Percentiles rank a stretch among this genome's conserved stretches.
phyloP scores from a whole-genome alignment of 192 early-diverging fungal genomes.

The Spizellomyces punctatus region DNA sequence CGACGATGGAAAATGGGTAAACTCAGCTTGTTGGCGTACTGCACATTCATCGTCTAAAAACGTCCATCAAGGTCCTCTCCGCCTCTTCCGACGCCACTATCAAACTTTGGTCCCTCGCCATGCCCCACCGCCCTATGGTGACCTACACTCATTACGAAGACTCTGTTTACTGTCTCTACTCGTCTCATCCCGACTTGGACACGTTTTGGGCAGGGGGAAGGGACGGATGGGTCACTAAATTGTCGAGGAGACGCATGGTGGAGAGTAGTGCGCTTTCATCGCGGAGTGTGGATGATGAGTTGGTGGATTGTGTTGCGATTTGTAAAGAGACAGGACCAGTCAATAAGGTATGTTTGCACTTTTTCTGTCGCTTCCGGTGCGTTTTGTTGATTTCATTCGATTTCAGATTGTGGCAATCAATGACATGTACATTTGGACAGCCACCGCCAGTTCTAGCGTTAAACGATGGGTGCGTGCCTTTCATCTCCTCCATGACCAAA shows the following conservation, averaged over 20 bases:
- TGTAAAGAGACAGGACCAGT: constrained; percentile 85
- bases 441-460: constrained; percentile 79
- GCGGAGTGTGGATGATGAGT: constrained; percentile 46
- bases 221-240: constrained; percentile 90
- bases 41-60: neutral
- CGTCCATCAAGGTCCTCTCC: constrained; percentile 70
- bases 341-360: constrained; percentile 53
- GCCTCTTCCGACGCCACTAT: constrained; percentile 94
- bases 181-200: constrained; percentile 80
- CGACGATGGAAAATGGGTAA: constrained; percentile 82
- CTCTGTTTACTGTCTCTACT: constrained; percentile 89
- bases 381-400: constrained; percentile 19
- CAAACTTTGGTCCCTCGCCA: constrained; percentile 93
- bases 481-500: constrained; percentile 28
- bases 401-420: constrained; percentile 76
- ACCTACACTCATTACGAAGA: constrained; percentile 88
- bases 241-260: constrained; percentile 42
- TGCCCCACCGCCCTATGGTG: constrained; percentile 78
- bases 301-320: constrained; percentile 80
- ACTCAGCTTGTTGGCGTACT: neutral
- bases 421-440: constrained; percentile 89
- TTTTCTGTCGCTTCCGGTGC: neutral
- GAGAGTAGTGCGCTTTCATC: neutral
- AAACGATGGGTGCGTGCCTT: constrained; percentile 75
- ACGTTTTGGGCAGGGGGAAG: constrained; percentile 91